Evolutionary conservation across 148 eudicot genomes (phyloP).

Genomic region (Rhododendron vialii): DNA sequence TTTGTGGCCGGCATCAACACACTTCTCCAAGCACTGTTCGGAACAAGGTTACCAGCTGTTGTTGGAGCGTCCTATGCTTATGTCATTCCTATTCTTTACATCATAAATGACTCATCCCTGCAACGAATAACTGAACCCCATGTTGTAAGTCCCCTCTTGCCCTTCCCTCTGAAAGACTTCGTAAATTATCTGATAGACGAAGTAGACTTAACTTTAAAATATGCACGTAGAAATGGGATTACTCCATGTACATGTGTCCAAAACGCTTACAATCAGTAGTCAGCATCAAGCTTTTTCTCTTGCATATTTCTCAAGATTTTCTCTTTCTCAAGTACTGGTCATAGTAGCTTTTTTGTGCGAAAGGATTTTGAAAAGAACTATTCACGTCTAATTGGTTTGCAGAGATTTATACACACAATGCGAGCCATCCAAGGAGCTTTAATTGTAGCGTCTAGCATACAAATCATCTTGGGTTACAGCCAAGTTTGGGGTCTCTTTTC

Average conservation of each 20-base stretch:
- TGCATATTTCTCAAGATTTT: not conserved
- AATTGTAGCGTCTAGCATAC: slow-evolving; percentile 89
- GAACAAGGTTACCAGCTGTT: slow-evolving; percentile 94
- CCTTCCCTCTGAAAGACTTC: not conserved
- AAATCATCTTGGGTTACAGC: slow-evolving; percentile 89
- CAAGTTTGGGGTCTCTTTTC: slow-evolving; percentile 99
- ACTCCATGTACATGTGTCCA: not conserved
- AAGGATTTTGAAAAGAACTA: not conserved
- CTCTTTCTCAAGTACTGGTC: not conserved
- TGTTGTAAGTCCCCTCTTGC: slow-evolving; percentile 48
- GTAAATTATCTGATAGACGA: not conserved
- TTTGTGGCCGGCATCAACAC: slow-evolving; percentile 96
- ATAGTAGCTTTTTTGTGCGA: not conserved
- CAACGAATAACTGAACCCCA: slow-evolving; percentile 63
- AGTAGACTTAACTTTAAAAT: not conserved
- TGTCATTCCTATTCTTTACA: slow-evolving; percentile 75
- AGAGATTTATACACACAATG: slow-evolving; percentile 97
- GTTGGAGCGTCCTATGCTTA: slow-evolving; percentile 96
- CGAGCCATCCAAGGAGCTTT: slow-evolving; percentile 98
- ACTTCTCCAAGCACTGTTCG: slow-evolving; percentile 91
- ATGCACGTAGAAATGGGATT: not conserved
- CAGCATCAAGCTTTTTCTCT: not conserved
- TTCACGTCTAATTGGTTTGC: slow-evolving; percentile 19
- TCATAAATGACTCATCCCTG: slow-evolving; percentile 81
- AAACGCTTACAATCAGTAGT: not conserved